These are phyloP conservation scores for Phytophthora tentaculata DNA, from an alignment of 352 stramenopile species.

Conservation along the genomic window DNA sequence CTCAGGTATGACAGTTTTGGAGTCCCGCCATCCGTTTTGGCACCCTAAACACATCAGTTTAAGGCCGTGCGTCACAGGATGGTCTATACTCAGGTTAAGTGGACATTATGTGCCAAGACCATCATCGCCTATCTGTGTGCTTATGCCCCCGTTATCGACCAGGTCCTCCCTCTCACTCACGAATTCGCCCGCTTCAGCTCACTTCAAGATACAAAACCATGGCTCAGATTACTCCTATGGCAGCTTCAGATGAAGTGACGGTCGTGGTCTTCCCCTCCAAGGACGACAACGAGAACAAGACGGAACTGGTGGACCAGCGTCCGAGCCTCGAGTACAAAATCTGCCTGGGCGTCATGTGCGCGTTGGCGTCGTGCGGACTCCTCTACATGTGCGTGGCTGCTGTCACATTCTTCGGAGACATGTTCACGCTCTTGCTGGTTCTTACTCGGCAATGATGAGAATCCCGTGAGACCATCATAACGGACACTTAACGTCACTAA, in stretches of 20 bases:
- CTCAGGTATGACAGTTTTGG: not conserved
- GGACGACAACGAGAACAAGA: constrained; percentile 2
- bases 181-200: constrained; percentile 3
- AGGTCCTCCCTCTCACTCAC: constrained; percentile 13
- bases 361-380: constrained; percentile 5
- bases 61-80: not conserved
- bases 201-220: constrained; percentile 3
- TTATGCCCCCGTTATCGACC: not conserved
- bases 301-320: constrained; percentile 3
- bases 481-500: not conserved
- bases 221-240: constrained; percentile 17
- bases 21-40: not conserved
- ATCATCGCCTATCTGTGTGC: constrained; percentile 14
- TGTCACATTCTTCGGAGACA: constrained; percentile 18
- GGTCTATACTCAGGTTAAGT: not conserved
- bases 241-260: constrained; percentile 13
- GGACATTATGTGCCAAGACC: constrained; percentile 10
- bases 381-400: constrained; percentile 10
- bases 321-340: constrained; percentile 6
- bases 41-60: not conserved
- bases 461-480: not conserved
- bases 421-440: constrained; percentile 25
- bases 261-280: constrained; percentile 23
- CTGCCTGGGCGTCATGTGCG: constrained; percentile 13
- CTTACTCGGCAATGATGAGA: constrained; percentile 3